phyloP scores from a whole-genome alignment of 495 filamentous ascomycete genomes.

The Penicillium tannophilum region DNA sequence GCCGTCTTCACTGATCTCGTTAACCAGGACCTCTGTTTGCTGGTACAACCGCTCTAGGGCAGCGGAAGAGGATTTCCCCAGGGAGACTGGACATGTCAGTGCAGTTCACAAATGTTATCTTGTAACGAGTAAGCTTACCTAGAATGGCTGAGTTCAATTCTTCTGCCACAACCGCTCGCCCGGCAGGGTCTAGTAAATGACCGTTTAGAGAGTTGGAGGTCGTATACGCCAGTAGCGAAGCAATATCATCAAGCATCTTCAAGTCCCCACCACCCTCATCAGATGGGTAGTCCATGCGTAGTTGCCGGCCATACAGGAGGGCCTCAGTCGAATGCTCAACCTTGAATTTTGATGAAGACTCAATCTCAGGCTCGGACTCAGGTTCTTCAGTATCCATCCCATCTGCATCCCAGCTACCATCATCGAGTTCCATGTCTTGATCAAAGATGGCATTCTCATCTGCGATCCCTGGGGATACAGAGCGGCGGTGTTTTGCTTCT shows the following conservation, averaged over 20 bases:
- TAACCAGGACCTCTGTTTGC: slow-evolving; percentile 83
- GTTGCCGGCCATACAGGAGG: slow-evolving; percentile 76
- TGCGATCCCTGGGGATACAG: slow-evolving; percentile 34
- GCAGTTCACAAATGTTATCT: slow-evolving; percentile 7
- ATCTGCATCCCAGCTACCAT: slow-evolving; percentile 49
- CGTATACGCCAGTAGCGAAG: slow-evolving; percentile 83
- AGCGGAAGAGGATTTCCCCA: slow-evolving; percentile 86
- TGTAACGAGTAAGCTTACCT: slow-evolving; percentile 51
- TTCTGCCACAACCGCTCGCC: slow-evolving; percentile 82
- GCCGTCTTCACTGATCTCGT: slow-evolving; percentile 79
- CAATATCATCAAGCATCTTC: slow-evolving; percentile 80
- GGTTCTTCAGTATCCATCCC: slow-evolving; percentile 58
- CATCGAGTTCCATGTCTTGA: slow-evolving; percentile 84
- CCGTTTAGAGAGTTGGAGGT: slow-evolving; percentile 76
- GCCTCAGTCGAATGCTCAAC: slow-evolving; percentile 63
- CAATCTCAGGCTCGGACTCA: slow-evolving; percentile 43
- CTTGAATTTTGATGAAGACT: background rate
- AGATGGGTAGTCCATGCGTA: slow-evolving; percentile 70
- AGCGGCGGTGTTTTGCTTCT: slow-evolving; percentile 26
- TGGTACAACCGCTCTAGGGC: slow-evolving; percentile 85
- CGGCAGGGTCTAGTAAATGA: slow-evolving; percentile 75
- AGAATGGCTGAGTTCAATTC: slow-evolving; percentile 94
- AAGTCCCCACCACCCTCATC: slow-evolving; percentile 69
- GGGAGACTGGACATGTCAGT: slow-evolving; percentile 59
- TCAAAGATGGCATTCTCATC: slow-evolving; percentile 57